Evolutionary conservation across 148 eudicot genomes (phyloP).

Genomic region (Rhododendron henanense): DNA sequence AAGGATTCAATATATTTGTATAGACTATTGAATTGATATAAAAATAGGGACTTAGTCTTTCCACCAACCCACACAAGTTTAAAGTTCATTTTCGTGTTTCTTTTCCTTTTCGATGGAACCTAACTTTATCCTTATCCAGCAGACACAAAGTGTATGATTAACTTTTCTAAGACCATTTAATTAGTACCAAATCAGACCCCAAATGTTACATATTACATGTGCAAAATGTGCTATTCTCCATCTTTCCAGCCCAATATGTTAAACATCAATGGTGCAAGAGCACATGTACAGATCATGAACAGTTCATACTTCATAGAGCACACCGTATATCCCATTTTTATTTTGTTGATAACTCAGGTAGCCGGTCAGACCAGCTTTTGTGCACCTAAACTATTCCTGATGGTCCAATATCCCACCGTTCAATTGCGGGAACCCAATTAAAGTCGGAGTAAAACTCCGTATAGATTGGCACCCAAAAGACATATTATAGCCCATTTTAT

Average conservation of each 20-base stretch:
- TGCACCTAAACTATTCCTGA: too few relatives aligned
- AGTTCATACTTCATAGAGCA: not conserved
- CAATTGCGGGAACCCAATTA: too few relatives aligned
- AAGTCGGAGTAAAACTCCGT: too few relatives aligned
- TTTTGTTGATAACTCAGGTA: too few relatives aligned
- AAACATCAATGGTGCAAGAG: not conserved
- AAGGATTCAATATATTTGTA: too few relatives aligned
- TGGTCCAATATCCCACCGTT: too few relatives aligned
- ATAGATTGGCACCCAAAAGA: too few relatives aligned
- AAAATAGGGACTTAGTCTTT: too few relatives aligned
- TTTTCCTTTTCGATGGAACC: not conserved
- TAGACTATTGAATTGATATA: too few relatives aligned
- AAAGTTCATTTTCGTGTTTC: not conserved
- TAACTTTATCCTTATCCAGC: too few relatives aligned
- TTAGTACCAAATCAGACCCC: not conserved
- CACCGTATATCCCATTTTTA: not conserved
- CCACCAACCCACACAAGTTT: not conserved
- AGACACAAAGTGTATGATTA: not conserved
- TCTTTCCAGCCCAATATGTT: not conserved
- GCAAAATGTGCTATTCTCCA: constrained; percentile 2
- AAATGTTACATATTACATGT: constrained; percentile 7
- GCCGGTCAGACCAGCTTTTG: too few relatives aligned
- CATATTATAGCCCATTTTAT: too few relatives aligned
- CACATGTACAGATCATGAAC: constrained; percentile 9
- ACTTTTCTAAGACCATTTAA: not conserved